Evolutionary conservation across 345 rosid species (phyloP), one percentile per base, ranked within the genome.

Genomic region (Moricandia arvensis): DNA sequence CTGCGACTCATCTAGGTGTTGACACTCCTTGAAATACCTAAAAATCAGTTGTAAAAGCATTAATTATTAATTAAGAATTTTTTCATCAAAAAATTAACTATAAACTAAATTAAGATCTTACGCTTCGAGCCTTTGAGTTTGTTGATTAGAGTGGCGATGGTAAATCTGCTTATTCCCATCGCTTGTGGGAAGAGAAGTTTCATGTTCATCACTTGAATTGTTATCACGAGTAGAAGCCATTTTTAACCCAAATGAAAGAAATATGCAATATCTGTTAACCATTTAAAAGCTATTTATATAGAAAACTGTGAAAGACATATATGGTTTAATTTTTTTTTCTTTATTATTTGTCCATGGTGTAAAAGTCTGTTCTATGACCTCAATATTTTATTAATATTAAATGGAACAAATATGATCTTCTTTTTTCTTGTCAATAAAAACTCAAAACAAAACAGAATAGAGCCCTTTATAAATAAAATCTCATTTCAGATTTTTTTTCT

Each of bases 1-100:
- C 63, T 90, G 98, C 9, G 45, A 77, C 0, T 93, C 93, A 13
- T 89, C 89, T 0, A 96, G 98, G 62, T 93, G 91, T 1, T 90
- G 90, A 59, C 82, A 89, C 0, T 90, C 88, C 80, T 83, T 90
- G 84, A 90, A 93, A 59, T 78, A 89, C 59, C 96, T 92, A 45
- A 7, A n/a, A 79, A 69, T 75, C 17, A 35, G 45, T 49, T 10
- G 10, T n/a, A 15, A 74, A 74, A 16, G 2, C 12, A 13, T 43
- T 61, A 10, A 7, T 62, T 41, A 54, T 45, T 1, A 47, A 35
- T 58, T 43, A 71, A 38, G 15, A 69, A n/a, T 3, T 26, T 18
- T n/a, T 51, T 34, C 29, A 27, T 54, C 41, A 0, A 9, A 33
- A 24, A 10, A 21, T 1, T 1, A n/a, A 30, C 8, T 8, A 18